Percentiles rank a stretch among this genome's conserved stretches.
phyloP scores from a whole-genome alignment of 148 eudicot species.

The Rhododendron williamsianum region DNA sequence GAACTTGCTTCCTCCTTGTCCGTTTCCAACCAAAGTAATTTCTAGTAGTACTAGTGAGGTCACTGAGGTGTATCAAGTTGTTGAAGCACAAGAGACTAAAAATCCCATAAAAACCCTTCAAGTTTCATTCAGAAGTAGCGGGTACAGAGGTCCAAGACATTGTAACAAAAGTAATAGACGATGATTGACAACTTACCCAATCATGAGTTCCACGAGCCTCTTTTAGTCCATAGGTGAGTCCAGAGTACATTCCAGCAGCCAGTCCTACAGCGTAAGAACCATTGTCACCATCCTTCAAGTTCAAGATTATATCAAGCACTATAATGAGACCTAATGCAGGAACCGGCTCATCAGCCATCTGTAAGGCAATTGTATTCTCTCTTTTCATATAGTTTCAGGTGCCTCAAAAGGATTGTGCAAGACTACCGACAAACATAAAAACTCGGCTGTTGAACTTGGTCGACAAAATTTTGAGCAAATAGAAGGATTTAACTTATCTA shows the following conservation, averaged over 20 bases:
- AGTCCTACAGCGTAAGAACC: conserved; percentile 40
- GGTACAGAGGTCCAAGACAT: background rate
- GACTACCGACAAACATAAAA: too few species aligned
- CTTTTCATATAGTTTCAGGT: background rate
- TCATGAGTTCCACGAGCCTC: conserved; percentile 96
- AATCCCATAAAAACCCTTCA: background rate
- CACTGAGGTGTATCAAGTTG: background rate
- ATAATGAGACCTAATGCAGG: background rate
- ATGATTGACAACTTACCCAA: conserved; percentile 48
- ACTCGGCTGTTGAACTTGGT: background rate
- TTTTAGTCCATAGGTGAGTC: conserved; percentile 87
- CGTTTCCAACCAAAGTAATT: background rate
- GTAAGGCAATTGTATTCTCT: background rate
- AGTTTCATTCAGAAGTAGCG: background rate
- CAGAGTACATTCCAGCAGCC: conserved; percentile 89
- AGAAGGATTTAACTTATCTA: background rate
- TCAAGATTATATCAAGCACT: background rate
- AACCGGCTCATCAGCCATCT: background rate
- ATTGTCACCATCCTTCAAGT: background rate
- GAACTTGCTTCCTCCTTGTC: background rate
- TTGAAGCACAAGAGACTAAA: background rate
- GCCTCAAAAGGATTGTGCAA: background rate
- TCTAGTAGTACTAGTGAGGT: background rate
- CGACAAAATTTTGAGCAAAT: background rate
- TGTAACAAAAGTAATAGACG: background rate